Conservation (phyloP, 306 rosid species). For the Nissolia schottii region DNA sequence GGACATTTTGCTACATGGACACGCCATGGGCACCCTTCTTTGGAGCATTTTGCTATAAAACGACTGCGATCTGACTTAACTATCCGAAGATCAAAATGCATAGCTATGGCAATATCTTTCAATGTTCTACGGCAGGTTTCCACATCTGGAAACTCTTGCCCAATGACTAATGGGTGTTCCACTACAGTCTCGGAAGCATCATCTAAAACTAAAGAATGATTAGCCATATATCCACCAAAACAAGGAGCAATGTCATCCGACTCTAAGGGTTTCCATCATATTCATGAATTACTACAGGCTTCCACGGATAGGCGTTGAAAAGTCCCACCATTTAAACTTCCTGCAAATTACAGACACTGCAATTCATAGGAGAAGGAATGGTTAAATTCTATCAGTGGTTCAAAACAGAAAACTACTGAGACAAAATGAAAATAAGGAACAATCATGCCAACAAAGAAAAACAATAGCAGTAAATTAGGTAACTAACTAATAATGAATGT, state of each 20-base stretch:
- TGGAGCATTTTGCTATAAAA: constrained; percentile 96
- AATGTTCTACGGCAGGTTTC: constrained; percentile 93
- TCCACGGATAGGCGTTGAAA: constrained; percentile 25
- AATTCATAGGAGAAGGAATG: constrained; percentile 11
- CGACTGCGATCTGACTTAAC: constrained; percentile 99
- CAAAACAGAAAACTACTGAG: constrained; percentile 1
- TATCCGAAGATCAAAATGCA: constrained; percentile 95
- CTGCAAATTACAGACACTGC: constrained; percentile 31
- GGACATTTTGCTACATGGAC: constrained; percentile 99
- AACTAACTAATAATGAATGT: constrained; percentile 2
- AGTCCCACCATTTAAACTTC: constrained; percentile 39
- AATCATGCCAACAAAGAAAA: not conserved
- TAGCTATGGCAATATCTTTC: constrained; percentile 93
- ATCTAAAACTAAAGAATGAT: constrained; percentile 49
- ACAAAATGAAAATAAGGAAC: constrained; percentile 9
- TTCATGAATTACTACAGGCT: constrained; percentile 28
- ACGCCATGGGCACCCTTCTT: constrained; percentile 99
- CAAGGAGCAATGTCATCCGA: constrained; percentile 43
- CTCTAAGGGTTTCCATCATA: constrained; percentile 41
- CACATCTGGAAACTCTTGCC: constrained; percentile 96
- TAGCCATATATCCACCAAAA: constrained; percentile 57
- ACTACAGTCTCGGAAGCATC: constrained; percentile 40
- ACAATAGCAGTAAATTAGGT: constrained; percentile 4
- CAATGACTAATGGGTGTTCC: constrained; percentile 61
- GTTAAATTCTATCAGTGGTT: constrained; percentile 20